Evolutionary conservation across 306 rosid genomes (phyloP).

Genomic region (Psophocarpus tetragonolobus): DNA sequence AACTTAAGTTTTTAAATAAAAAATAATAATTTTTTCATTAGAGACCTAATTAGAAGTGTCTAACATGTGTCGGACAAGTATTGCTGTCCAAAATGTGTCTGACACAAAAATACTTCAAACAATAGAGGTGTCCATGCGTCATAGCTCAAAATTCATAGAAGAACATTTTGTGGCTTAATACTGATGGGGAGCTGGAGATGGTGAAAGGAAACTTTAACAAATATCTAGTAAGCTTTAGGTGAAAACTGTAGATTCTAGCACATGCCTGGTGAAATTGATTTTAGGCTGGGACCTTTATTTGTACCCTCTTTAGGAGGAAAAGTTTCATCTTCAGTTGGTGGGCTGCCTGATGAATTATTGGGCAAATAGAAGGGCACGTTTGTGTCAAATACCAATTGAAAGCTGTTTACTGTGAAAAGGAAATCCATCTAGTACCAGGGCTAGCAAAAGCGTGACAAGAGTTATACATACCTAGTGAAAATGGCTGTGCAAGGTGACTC

Average conservation of each 20-base stretch:
- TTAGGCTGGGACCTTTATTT: conserved; percentile 5
- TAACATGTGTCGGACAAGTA: too few species aligned
- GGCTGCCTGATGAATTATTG: conserved; percentile 45
- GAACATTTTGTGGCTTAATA: conserved; percentile 6
- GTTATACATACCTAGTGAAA: conserved; percentile 43
- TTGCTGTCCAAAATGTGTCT: too few species aligned
- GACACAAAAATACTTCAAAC: too few species aligned
- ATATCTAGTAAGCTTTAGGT: conserved; percentile 8
- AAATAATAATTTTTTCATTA: too few species aligned
- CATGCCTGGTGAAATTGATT: conserved; percentile 42
- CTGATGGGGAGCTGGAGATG: conserved; percentile 12
- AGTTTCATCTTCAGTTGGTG: conserved; percentile 40
- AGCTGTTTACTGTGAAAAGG: conserved; percentile 9
- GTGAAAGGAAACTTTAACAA: neutral
- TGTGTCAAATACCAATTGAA: conserved; percentile 3
- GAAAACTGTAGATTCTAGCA: neutral
- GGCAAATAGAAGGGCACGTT: conserved; percentile 32
- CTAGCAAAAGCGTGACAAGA: conserved; percentile 9
- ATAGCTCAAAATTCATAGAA: too few species aligned
- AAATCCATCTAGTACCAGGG: neutral
- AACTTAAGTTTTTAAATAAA: too few species aligned
- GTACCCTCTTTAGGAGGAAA: conserved; percentile 47
- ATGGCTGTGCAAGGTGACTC: conserved; percentile 45
- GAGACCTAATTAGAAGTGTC: too few species aligned
- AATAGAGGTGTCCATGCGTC: too few species aligned